Percentiles rank a stretch among this genome's conserved stretches.
Conservation (phyloP, 148 eudicot genomes). For the Rhododendron ovatum region DNA sequence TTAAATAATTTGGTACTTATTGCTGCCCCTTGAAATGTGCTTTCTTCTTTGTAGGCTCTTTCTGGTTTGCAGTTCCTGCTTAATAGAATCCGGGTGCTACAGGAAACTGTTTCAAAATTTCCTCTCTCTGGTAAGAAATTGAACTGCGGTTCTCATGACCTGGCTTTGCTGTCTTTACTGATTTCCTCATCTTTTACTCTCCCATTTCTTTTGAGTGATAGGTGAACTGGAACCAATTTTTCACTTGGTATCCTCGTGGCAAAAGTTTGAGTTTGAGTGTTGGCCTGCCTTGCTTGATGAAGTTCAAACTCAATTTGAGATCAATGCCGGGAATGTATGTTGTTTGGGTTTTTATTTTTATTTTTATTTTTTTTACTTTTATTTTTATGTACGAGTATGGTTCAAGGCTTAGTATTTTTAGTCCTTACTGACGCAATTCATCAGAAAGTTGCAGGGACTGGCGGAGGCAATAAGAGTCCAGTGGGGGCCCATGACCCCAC, state of each 20-base stretch:
- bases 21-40: slow-evolving; percentile 3
- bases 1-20: neutral
- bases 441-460: neutral
- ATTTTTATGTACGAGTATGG: no score
- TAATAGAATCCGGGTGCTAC: slow-evolving; percentile 50
- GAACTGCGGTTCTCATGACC: neutral
- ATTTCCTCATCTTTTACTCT: neutral
- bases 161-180: neutral
- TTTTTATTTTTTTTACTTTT: no score
- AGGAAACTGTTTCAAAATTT: slow-evolving; percentile 72
- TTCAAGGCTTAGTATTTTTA: neutral
- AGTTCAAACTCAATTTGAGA: slow-evolving; percentile 67
- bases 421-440: neutral
- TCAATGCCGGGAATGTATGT: slow-evolving; percentile 77
- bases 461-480: no score
- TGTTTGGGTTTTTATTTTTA: neutral
- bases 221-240: slow-evolving; percentile 60
- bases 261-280: slow-evolving; percentile 73
- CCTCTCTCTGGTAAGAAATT: slow-evolving; percentile 59
- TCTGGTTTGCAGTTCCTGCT: slow-evolving; percentile 80
- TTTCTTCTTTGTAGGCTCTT: slow-evolving; percentile 52
- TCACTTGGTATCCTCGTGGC: slow-evolving; percentile 56
- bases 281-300: slow-evolving; percentile 84
- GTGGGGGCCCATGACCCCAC: no score
- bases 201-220: slow-evolving; percentile 15